phyloP scores from a whole-genome alignment of 2,329 filamentous ascomycete species.

The Fusarium robinianum region DNA sequence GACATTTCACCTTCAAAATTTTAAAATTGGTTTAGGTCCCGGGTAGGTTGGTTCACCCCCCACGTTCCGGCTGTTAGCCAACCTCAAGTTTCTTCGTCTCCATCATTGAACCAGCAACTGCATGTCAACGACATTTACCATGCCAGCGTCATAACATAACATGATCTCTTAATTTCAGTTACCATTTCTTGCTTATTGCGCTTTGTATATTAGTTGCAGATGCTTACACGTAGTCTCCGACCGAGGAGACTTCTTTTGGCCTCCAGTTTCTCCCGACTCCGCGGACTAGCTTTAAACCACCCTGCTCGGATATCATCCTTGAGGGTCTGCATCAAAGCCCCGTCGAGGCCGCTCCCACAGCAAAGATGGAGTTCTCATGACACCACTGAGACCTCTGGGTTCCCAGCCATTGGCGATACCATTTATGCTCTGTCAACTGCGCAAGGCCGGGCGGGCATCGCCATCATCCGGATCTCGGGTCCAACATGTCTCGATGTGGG shows the following conservation, averaged over 20 bases:
- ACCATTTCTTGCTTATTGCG: background rate
- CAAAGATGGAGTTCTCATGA: slow-evolving; percentile 9
- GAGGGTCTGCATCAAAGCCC: background rate
- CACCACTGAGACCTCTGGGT: slow-evolving; percentile 6
- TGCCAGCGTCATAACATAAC: slow-evolving; percentile 17
- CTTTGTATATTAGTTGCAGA: slow-evolving; percentile 14
- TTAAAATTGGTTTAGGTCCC: slow-evolving; percentile 4
- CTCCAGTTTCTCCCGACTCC: slow-evolving; percentile 8
- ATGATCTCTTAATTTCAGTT: slow-evolving; percentile 8
- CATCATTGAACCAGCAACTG: too few species aligned
- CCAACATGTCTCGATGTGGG: slow-evolving; percentile 70
- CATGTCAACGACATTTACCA: slow-evolving; percentile 13
- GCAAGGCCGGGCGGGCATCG: slow-evolving; percentile 84
- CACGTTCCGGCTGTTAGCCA: too few species aligned
- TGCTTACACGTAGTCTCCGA: slow-evolving; percentile 34
- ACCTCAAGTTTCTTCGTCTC: too few species aligned
- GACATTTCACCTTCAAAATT: too few species aligned
- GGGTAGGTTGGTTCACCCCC: too few species aligned
- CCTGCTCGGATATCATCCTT: background rate
- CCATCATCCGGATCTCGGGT: slow-evolving; percentile 86
- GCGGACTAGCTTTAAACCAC: background rate
- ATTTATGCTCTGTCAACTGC: slow-evolving; percentile 94
- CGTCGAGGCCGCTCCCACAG: slow-evolving; percentile 16
- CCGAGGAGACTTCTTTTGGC: slow-evolving; percentile 25
- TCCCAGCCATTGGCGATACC: slow-evolving; percentile 56